Conservation (phyloP, 768 basidiomycete genomes). For the Mycena indigotica region DNA sequence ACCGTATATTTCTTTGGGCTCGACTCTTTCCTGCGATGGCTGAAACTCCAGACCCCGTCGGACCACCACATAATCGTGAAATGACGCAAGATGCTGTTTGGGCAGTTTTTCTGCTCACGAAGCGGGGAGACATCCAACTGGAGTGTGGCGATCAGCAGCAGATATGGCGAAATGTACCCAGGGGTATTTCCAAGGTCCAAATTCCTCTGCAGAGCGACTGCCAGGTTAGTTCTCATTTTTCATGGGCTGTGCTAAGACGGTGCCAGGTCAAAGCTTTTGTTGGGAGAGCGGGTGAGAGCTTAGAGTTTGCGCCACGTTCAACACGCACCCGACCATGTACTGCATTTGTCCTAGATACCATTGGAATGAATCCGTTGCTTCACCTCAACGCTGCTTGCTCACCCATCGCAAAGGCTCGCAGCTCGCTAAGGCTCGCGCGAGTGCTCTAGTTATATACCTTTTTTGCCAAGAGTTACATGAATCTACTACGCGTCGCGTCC, state of each 20-base stretch:
- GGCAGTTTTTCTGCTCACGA: slow-evolving; percentile 56
- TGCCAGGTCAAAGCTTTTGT: slow-evolving; percentile 20
- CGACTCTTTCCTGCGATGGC: slow-evolving; percentile 57
- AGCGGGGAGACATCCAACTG: slow-evolving; percentile 46
- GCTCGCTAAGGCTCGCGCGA: too few species aligned
- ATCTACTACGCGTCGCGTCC: too few species aligned
- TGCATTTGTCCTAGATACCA: slow-evolving; percentile 60
- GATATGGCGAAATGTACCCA: slow-evolving; percentile 31
- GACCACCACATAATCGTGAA: slow-evolving; percentile 46
- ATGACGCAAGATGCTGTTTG: slow-evolving; percentile 66
- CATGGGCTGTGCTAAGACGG: background rate
- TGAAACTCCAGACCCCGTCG: slow-evolving; percentile 47
- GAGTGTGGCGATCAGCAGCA: slow-evolving; percentile 39
- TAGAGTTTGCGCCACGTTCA: slow-evolving; percentile 51
- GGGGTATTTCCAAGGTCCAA: slow-evolving; percentile 59
- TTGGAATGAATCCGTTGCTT: too few species aligned
- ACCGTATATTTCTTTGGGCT: slow-evolving; percentile 64
- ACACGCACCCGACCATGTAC: slow-evolving; percentile 50
- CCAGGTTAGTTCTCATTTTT: slow-evolving; percentile 27
- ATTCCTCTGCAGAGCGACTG: slow-evolving; percentile 40
- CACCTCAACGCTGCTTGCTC: too few species aligned
- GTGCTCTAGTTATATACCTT: too few species aligned
- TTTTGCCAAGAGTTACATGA: too few species aligned
- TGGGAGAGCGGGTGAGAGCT: slow-evolving; percentile 35
- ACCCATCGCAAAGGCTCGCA: too few species aligned